Base-by-base conservation (phyloP, 148 eudicot genomes). In the Agrostemma githago region DNA sequence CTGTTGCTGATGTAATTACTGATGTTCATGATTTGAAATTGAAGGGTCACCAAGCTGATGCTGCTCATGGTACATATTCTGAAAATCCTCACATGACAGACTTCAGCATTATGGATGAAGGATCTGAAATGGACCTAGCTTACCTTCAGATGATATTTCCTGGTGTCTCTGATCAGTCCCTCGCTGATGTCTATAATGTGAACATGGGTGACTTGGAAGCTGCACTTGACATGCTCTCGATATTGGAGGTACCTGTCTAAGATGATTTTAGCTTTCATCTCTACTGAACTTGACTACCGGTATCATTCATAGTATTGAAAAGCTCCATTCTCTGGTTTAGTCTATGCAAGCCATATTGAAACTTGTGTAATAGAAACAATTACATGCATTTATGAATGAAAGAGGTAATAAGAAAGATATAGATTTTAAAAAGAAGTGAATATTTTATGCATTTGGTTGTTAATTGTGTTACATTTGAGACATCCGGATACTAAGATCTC, bases 61-160 rank as follows among this genome's bases (percentile, higher is more conserved):
- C 19, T 21, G 61, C 73, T 60, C 76, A 70, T 82, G 85, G 78
- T 71, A 81, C 83, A 48, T 70, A 83, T 39, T 80, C 91, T 34
- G 86, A 86, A 59, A 37, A 66, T 70, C 64, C 74, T 41, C 64
- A 72, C 42, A 82, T 76, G 17, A 76, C 67, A 66, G 76, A 83
- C 62, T 73, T 70, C 78, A 82, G 82, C 26, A 56, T 74, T 20
- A 20, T 69, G 63, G 90, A 84, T 73, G 97, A 86, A 57, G 93
- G 87, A 17, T 77, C 68, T 79, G 91, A 88, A 74, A 89, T 91
- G 90, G 93, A 88, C 81, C 75, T 94, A 76, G 89, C 88, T 48
- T 91, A 84, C 83, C 93, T 94, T 66, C 90, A 89, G 84, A 88
- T 91, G 96, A 71, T 67, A 9, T 94, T 84, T 77, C 96, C 98